Conservation (phyloP, 768 basidiomycete genomes). For the Lentinus brumalis region DNA sequence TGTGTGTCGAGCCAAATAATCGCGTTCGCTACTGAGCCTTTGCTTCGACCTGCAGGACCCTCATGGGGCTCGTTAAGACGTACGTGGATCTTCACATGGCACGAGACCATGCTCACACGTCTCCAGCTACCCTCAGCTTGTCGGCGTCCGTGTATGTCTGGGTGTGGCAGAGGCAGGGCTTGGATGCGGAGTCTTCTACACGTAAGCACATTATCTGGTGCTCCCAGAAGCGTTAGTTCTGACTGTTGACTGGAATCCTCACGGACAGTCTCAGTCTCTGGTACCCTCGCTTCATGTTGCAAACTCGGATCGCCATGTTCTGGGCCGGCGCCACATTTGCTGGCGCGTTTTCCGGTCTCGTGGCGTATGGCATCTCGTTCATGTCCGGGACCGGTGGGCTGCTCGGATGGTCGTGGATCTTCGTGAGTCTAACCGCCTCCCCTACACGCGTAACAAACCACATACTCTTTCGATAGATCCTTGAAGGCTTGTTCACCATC, state of each 20-base stretch:
- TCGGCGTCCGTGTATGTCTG: constrained; percentile 56
- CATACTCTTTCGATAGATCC: too few relatives aligned
- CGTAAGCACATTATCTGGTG: constrained; percentile 37
- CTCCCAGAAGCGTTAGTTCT: too few relatives aligned
- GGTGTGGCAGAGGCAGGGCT: constrained; percentile 70
- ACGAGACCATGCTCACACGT: not conserved
- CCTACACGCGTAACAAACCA: too few relatives aligned
- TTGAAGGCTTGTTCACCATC: constrained; percentile 66
- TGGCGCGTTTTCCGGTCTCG: constrained; percentile 32
- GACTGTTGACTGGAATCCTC: not conserved
- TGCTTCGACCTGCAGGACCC: constrained; percentile 39
- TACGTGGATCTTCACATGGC: constrained; percentile 22
- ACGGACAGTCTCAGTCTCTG: constrained; percentile 26
- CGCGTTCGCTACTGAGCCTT: not conserved
- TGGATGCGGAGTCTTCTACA: constrained; percentile 73
- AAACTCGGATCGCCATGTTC: constrained; percentile 29
- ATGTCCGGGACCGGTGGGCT: constrained; percentile 32
- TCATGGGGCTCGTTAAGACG: constrained; percentile 71
- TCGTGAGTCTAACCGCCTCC: constrained; percentile 19
- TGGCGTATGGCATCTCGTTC: constrained; percentile 38
- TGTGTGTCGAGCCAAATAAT: constrained; percentile 16
- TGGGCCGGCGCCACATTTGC: constrained; percentile 29
- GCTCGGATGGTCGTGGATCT: constrained; percentile 38
- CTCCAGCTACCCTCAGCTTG: constrained; percentile 57
- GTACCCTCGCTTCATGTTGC: constrained; percentile 31